These are phyloP conservation scores for Aspergillus coremiiformis DNA, from an alignment of 495 filamentous ascomycete genomes.

Conservation along the genomic window DNA sequence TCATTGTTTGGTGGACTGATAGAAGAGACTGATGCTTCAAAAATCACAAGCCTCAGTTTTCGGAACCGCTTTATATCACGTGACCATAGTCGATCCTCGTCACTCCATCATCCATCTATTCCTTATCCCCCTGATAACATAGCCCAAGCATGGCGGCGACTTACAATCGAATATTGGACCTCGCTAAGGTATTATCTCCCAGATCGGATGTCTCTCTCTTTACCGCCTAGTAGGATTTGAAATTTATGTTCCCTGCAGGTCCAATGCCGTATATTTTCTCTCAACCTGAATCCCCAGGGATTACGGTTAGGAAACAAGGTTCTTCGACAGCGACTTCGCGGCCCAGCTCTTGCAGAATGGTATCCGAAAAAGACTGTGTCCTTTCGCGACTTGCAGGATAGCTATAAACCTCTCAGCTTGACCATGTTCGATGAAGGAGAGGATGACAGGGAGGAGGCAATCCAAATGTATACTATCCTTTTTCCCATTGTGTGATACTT, in stretches of 20 bases:
- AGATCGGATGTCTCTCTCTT: background rate
- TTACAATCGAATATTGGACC: slow-evolving; percentile 62
- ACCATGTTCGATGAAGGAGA: slow-evolving; percentile 65
- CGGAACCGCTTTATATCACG: no score
- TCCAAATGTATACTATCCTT: slow-evolving; percentile 50
- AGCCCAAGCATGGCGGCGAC: slow-evolving; percentile 59
- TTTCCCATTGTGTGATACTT: background rate
- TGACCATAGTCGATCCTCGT: background rate
- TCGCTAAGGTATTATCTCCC: slow-evolving; percentile 59
- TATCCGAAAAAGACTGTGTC: slow-evolving; percentile 72
- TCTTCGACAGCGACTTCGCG: slow-evolving; percentile 73
- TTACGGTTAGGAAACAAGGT: slow-evolving; percentile 81
- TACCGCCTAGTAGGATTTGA: background rate
- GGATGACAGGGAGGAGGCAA: slow-evolving; percentile 68
- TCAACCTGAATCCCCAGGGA: slow-evolving; percentile 79
- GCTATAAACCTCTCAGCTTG: slow-evolving; percentile 45
- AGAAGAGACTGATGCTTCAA: background rate
- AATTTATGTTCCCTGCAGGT: slow-evolving; percentile 44
- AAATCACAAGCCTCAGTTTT: background rate
- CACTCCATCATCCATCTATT: background rate
- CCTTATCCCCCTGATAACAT: background rate
- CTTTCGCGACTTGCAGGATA: slow-evolving; percentile 55
- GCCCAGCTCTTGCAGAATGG: slow-evolving; percentile 71
- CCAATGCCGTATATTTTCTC: slow-evolving; percentile 85
- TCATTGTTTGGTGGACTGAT: slow-evolving; percentile 6